Evolutionary conservation across 2,329 filamentous ascomycete species (phyloP).

Genomic region (Phialophora expanda): DNA sequence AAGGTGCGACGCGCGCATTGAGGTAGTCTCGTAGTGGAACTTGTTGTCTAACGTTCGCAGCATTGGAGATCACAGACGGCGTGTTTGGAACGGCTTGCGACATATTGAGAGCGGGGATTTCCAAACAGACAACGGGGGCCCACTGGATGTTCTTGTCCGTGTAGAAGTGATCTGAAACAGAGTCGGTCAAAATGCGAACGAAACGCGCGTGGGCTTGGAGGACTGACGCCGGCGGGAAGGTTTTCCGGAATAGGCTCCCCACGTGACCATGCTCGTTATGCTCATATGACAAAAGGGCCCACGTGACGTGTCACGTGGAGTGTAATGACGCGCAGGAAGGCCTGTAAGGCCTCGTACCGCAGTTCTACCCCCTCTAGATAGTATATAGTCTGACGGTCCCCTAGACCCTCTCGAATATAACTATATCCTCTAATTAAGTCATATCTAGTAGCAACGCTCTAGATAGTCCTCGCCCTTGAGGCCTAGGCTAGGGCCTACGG

Average conservation of each 20-base stretch:
- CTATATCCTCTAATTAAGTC: too few relatives aligned
- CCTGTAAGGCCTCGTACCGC: too few relatives aligned
- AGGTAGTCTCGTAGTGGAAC: slow-evolving; percentile 39
- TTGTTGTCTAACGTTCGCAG: slow-evolving; percentile 32
- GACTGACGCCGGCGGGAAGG: not conserved
- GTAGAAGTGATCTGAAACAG: not conserved
- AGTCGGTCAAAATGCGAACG: not conserved
- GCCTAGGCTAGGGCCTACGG: too few relatives aligned
- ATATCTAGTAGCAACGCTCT: too few relatives aligned
- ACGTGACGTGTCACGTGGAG: too few relatives aligned
- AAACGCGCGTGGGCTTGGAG: not conserved
- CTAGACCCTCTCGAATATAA: too few relatives aligned
- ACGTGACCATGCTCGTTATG: not conserved
- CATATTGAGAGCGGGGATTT: slow-evolving; percentile 19
- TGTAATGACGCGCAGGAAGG: too few relatives aligned
- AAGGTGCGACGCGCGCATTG: slow-evolving; percentile 37
- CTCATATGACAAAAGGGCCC: too few relatives aligned
- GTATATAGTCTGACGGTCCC: too few relatives aligned
- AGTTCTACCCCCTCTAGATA: too few relatives aligned
- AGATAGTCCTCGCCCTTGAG: too few relatives aligned
- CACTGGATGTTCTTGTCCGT: not conserved
- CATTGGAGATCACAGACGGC: slow-evolving; percentile 32
- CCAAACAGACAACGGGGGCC: not conserved
- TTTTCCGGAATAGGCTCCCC: not conserved
- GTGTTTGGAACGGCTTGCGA: slow-evolving; percentile 27